A percentile compares a stretch with the other conserved stretches of the same genome.
phyloP scores from a whole-genome alignment of 2,329 filamentous ascomycete species.

The Calonectria ilicicola region DNA sequence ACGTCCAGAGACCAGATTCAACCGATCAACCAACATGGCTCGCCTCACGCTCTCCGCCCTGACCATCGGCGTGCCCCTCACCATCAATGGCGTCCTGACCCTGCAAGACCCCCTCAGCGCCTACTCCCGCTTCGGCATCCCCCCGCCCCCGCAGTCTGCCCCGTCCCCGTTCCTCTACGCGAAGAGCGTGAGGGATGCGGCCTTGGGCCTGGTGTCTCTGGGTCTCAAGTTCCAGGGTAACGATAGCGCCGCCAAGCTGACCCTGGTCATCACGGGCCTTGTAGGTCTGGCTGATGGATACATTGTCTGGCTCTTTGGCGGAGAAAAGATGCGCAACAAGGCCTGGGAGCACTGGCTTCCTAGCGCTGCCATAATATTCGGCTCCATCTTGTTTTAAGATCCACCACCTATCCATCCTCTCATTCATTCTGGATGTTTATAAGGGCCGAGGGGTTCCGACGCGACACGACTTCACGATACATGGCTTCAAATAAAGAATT shows the following conservation, averaged over 20 bases:
- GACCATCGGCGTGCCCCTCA: not conserved
- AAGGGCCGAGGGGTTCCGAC: not conserved
- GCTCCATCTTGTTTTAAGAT: not conserved
- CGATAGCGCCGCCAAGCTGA: not conserved
- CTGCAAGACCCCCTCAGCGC: not conserved
- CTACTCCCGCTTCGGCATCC: not conserved
- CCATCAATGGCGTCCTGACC: not conserved
- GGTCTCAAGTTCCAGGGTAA: constrained; percentile 3
- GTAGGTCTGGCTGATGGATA: not conserved
- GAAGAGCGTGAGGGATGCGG: not conserved
- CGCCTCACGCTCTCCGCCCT: not conserved
- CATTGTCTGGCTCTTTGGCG: not conserved
- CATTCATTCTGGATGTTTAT: no score
- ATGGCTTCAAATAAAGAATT: not conserved
- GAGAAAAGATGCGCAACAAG: not conserved
- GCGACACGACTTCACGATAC: not conserved
- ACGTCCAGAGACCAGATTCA: not conserved
- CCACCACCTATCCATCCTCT: no score
- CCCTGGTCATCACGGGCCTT: not conserved
- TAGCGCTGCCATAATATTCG: not conserved
- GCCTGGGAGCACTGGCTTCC: not conserved
- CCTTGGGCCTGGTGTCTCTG: not conserved
- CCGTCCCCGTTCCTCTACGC: not conserved
- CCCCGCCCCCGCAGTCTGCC: not conserved
- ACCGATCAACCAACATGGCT: not conserved